Conservation (phyloP, 2,329 filamentous ascomycete species). For the Chaetomiaceae sp. region DNA sequence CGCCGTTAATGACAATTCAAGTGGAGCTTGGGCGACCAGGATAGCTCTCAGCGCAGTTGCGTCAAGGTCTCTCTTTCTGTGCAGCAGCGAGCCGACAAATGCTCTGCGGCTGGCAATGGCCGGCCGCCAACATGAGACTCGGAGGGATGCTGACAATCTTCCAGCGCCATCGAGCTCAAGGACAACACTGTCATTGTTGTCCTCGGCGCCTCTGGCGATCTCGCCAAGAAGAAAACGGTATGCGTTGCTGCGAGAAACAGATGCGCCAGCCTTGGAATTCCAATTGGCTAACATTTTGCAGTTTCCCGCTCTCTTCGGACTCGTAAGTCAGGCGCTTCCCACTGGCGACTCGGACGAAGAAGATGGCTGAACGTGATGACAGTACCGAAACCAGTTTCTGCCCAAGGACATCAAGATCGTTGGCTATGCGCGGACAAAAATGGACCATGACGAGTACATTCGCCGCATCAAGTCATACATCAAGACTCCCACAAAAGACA, state of each 20-base stretch:
- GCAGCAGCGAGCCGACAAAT: not conserved
- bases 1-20: constrained; percentile 18
- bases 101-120: constrained; percentile 2
- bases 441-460: constrained; percentile 95
- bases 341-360: not conserved
- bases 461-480: constrained; percentile 95
- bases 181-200: constrained; percentile 97
- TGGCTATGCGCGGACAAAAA: constrained; percentile 98
- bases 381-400: constrained; percentile 99
- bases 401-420: constrained; percentile 95
- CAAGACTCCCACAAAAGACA: constrained; percentile 96
- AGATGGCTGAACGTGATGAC: constrained; percentile 26
- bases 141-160: constrained; percentile 36
- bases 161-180: constrained; percentile 88
- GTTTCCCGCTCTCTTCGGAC: constrained; percentile 95
- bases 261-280: constrained; percentile 26
- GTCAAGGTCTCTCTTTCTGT: constrained; percentile 1
- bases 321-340: constrained; percentile 59
- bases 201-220: constrained; percentile 91
- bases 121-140: constrained; percentile 11
- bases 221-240: constrained; percentile 99
- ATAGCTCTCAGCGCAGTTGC: constrained; percentile 16
- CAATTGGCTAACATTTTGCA: constrained; percentile 38
- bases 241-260: constrained; percentile 16
- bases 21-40: constrained; percentile 19